Conservation (phyloP, 768 basidiomycete species). For the Amanita phalloides region DNA sequence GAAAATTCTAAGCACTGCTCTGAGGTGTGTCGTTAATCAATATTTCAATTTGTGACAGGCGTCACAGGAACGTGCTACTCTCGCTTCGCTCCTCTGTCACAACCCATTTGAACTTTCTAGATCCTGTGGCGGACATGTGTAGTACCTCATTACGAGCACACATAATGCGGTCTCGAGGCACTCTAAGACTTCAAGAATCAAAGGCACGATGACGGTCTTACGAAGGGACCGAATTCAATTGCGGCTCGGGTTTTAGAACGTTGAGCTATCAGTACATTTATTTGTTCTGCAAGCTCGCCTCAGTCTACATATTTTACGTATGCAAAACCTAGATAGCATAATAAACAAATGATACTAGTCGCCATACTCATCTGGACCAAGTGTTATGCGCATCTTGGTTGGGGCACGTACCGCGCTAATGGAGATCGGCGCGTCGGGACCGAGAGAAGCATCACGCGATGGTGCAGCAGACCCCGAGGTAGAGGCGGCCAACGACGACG, state of each 20-base stretch:
- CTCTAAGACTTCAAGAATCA: too few relatives aligned
- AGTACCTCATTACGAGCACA: too few relatives aligned
- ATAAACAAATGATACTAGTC: background rate
- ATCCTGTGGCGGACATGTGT: too few relatives aligned
- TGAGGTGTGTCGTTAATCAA: background rate
- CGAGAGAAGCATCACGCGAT: conserved; percentile 47
- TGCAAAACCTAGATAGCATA: conserved; percentile 3
- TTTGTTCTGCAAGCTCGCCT: too few relatives aligned
- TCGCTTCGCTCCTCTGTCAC: too few relatives aligned
- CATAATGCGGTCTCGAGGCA: too few relatives aligned
- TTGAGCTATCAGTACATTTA: too few relatives aligned
- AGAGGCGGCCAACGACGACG: conserved; percentile 23
- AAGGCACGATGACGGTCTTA: too few relatives aligned
- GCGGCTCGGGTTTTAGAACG: too few relatives aligned
- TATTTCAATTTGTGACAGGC: background rate
- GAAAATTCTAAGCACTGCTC: too few relatives aligned
- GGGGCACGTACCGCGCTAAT: conserved; percentile 33
- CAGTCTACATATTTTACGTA: background rate
- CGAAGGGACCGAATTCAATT: too few relatives aligned
- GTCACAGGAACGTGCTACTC: background rate
- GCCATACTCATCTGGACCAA: conserved; percentile 5
- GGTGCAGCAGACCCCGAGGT: conserved; percentile 35
- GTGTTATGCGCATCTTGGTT: conserved; percentile 51
- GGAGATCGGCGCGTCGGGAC: conserved; percentile 29
- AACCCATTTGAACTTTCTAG: too few relatives aligned